Conservation (phyloP, 768 basidiomycete species). For the Neoboletus magnificus region DNA sequence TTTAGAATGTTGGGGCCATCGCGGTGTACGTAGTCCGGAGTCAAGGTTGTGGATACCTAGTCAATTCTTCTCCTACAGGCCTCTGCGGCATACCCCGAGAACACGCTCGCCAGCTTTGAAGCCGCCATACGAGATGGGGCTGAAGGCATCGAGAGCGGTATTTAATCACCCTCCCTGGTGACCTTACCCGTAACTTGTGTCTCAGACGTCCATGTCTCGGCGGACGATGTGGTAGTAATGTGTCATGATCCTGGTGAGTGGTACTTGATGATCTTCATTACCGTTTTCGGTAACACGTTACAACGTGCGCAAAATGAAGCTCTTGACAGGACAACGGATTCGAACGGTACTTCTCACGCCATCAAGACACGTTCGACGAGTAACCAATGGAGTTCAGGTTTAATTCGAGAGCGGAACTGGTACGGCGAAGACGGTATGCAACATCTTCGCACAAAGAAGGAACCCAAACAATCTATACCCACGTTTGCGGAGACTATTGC, state of each 20-base stretch:
- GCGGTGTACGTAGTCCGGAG: constrained; percentile 53
- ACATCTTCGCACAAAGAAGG: constrained; percentile 73
- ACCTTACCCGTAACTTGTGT: constrained; percentile 49
- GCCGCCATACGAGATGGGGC: constrained; percentile 94
- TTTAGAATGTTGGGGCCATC: constrained; percentile 78
- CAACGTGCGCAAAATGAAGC: constrained; percentile 38
- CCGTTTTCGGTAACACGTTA: constrained; percentile 20
- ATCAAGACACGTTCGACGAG: constrained; percentile 26
- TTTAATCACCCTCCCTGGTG: constrained; percentile 37
- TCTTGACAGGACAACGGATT: constrained; percentile 80
- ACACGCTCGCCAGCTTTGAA: constrained; percentile 93
- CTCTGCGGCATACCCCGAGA: constrained; percentile 84
- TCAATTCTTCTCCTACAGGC: constrained; percentile 51
- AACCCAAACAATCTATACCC: constrained; percentile 83
- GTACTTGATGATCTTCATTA: constrained; percentile 14
- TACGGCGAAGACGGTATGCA: constrained; percentile 68
- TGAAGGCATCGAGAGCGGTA: constrained; percentile 98
- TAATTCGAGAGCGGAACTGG: constrained; percentile 71
- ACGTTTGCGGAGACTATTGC: constrained; percentile 83
- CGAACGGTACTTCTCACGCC: constrained; percentile 43
- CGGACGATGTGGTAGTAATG: constrained; percentile 86
- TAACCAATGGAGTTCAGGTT: constrained; percentile 40
- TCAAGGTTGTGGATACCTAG: not conserved
- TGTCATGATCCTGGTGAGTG: constrained; percentile 89
- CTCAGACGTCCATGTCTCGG: constrained; percentile 92